These are phyloP conservation scores for Cytospora leucostoma DNA, from an alignment of 2,329 filamentous ascomycete species.

Conservation along the genomic window DNA sequence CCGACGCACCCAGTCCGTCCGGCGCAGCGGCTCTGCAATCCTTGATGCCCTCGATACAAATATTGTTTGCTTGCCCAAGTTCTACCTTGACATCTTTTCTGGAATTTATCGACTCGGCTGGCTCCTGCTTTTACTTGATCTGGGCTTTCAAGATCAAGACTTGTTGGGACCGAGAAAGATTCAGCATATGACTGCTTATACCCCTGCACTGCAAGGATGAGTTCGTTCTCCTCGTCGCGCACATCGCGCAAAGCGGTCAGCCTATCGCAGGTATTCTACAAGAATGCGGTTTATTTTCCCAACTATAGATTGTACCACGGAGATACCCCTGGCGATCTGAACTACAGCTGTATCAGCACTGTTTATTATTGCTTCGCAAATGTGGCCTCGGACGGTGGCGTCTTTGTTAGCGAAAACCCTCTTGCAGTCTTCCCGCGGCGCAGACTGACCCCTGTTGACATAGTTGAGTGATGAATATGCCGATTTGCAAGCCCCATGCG, in stretches of 20 bases:
- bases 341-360: constrained; percentile 75
- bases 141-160: not conserved
- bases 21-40: constrained; percentile 11
- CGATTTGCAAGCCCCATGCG: constrained; percentile 70
- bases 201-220: constrained; percentile 35
- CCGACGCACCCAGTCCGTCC: constrained; percentile 12
- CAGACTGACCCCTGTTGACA: not conserved
- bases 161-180: not conserved
- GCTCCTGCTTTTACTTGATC: not conserved
- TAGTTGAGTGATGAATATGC: constrained; percentile 80
- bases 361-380: constrained; percentile 83
- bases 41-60: constrained; percentile 9
- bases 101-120: constrained; percentile 9
- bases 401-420: constrained; percentile 63
- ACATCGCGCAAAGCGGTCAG: constrained; percentile 49
- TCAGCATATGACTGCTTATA: not conserved
- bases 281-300: constrained; percentile 84
- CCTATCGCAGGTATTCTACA: constrained; percentile 55
- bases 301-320: constrained; percentile 74
- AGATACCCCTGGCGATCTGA: constrained; percentile 72
- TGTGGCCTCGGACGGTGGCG: constrained; percentile 69
- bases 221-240: constrained; percentile 45
- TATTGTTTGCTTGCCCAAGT: constrained; percentile 20
- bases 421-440: not conserved
- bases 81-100: not conserved